These are phyloP conservation scores for Podospora sp. DNA, from an alignment of 495 filamentous ascomycete genomes.

Conservation along the genomic window DNA sequence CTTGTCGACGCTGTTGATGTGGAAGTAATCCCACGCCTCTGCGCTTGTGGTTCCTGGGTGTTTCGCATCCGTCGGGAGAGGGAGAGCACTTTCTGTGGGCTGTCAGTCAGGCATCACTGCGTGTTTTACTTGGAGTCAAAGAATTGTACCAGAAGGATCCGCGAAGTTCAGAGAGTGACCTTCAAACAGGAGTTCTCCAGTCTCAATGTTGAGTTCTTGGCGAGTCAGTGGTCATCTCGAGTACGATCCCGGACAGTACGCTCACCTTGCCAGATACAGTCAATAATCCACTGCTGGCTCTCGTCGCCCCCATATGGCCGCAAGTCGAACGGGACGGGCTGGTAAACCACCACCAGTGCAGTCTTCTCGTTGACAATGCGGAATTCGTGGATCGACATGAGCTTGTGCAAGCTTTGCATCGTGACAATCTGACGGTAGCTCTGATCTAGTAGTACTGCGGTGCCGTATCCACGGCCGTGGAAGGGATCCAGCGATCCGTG, in stretches of 20 bases:
- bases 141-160: constrained; percentile 43
- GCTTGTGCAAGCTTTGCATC: constrained; percentile 37
- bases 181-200: constrained; percentile 54
- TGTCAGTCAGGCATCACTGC: not conserved
- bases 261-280: constrained; percentile 30
- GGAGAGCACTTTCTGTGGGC: constrained; percentile 48
- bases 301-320: constrained; percentile 4
- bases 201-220: constrained; percentile 56
- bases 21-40: constrained; percentile 61
- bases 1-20: constrained; percentile 63
- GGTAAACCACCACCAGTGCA: constrained; percentile 11
- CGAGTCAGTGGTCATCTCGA: constrained; percentile 31
- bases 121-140: too few species aligned
- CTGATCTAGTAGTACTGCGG: constrained; percentile 15
- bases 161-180: constrained; percentile 57
- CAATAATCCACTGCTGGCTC: constrained; percentile 10
- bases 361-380: constrained; percentile 19
- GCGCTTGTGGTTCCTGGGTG: constrained; percentile 21
- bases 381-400: constrained; percentile 19
- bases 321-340: constrained; percentile 10
- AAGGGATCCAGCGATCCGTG: constrained; percentile 50
- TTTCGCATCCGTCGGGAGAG: constrained; percentile 43
- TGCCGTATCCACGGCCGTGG: constrained; percentile 52
- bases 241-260: not conserved
- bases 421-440: constrained; percentile 42